Base-by-base conservation (phyloP, 257 asterid species). In the Lithospermum erythrorhizon region DNA sequence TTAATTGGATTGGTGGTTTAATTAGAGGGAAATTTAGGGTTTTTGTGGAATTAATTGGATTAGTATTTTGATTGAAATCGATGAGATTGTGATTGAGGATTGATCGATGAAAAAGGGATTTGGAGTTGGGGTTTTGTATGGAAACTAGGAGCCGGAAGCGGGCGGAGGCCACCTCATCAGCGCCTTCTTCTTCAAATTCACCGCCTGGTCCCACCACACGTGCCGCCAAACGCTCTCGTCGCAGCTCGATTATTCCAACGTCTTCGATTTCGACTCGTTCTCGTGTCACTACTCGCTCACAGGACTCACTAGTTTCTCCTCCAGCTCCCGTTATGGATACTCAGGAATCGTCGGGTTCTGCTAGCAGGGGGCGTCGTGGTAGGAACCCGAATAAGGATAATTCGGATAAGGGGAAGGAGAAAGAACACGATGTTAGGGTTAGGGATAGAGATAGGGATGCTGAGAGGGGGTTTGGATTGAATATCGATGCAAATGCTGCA, bases 91-190 rank as follows among this genome's bases (percentile, higher is more conserved):
- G 6, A 27, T 27, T 27, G 32, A 27, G 4, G 6, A 27, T 6
- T 27, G 32, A 27, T 27, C 32, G 32, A 27, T 27, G 32, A 27
- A 27, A 27, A 27, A 27, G 32, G 32, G 32, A 27, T 27, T 27
- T 27, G 81, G 72, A 68, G 63, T 77, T 78, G 62, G 70, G 95
- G 64, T 80, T 81, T 93, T 93, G 96, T 87, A 93, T 89, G 99
- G 99, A 93, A 93, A 89, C 99, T 82, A 95, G 99, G 70, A 86
- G 96, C 87, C 96, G 97, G 76, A 93, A 93, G 91, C 99, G 99
- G 87, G 95, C 89, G 94, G 97, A 89, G 99, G 96, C 97, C 83
- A 84, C 95, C 85, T 80, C 91, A 77, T 89, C 97, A 83, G 80
- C 94, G 81, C 83, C 91, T 77, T 76, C 90, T 77, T 78, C 78